Percentiles rank a stretch among this genome's conserved stretches.
phyloP scores from a whole-genome alignment of 306 rosid species.

The Trifolium repens region DNA sequence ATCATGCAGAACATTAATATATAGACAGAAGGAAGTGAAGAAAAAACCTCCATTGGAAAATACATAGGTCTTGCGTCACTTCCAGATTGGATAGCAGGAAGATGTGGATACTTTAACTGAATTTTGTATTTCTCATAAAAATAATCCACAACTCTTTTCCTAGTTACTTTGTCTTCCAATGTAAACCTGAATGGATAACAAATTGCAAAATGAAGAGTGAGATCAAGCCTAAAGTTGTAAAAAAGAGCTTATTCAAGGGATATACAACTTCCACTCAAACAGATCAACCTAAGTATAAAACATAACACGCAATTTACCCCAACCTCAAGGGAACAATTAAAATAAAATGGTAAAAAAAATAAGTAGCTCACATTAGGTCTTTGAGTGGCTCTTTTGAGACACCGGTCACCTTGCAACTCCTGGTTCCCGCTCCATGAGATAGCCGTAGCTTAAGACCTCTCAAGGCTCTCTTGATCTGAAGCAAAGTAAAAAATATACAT shows the following conservation, averaged over 20 bases:
- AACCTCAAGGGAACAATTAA: not conserved
- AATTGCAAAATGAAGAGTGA: not conserved
- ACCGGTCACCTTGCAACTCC: conserved; percentile 53
- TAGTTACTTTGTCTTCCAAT: conserved; percentile 47
- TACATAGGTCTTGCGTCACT: conserved; percentile 57
- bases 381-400: conserved; percentile 52
- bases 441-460: conserved; percentile 56
- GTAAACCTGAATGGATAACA: conserved; percentile 55
- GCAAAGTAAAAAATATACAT: not conserved
- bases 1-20: not conserved
- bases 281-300: not conserved
- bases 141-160: conserved; percentile 49
- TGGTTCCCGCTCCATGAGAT: not conserved
- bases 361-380: conserved; percentile 55
- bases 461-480: conserved; percentile 61
- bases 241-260: not conserved
- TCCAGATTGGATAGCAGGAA: conserved; percentile 88
- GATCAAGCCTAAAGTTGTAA: not conserved
- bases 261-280: not conserved
- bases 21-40: not conserved
- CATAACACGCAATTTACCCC: not conserved
- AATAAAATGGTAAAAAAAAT: not conserved
- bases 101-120: not conserved
- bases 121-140: conserved; percentile 55
- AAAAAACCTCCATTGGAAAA: conserved; percentile 81